Percentiles rank a stretch among this genome's conserved stretches.
Evolutionary conservation across 1,139 yeast genomes (phyloP).

Genomic region (Yamadazyma spencermartinsiae): DNA sequence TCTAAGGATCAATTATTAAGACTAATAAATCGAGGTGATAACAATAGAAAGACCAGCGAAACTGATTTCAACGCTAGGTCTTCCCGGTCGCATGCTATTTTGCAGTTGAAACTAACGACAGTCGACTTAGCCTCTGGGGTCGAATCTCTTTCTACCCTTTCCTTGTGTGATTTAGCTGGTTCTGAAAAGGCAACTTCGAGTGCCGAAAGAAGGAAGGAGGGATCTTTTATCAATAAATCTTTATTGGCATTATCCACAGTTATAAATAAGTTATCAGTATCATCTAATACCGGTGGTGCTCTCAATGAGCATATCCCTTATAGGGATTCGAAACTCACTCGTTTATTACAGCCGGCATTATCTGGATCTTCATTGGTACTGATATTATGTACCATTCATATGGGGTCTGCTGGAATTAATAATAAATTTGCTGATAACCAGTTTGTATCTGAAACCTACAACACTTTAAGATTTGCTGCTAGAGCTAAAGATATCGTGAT

Average conservation of each 20-base stretch:
- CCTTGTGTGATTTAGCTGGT: slow-evolving; percentile 94
- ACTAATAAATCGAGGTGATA: slow-evolving; percentile 69
- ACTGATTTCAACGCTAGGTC: slow-evolving; percentile 86
- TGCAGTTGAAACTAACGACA: slow-evolving; percentile 62
- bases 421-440: slow-evolving; percentile 29
- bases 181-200: slow-evolving; percentile 89
- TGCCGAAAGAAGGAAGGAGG: slow-evolving; percentile 84
- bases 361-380: slow-evolving; percentile 87
- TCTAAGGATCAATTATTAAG: slow-evolving; percentile 61
- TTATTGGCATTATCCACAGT: slow-evolving; percentile 87
- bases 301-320: slow-evolving; percentile 74
- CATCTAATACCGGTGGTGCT: slow-evolving; percentile 23
- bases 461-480: slow-evolving; percentile 89
- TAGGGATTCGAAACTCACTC: slow-evolving; percentile 86
- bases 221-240: slow-evolving; percentile 88
- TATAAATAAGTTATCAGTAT: slow-evolving; percentile 67
- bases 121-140: slow-evolving; percentile 40
- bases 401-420: slow-evolving; percentile 36
- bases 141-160: slow-evolving; percentile 62
- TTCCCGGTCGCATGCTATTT: slow-evolving; percentile 89
- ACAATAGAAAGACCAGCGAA: slow-evolving; percentile 75
- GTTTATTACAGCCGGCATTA: slow-evolving; percentile 86
- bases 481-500: slow-evolving; percentile 85
- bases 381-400: slow-evolving; percentile 81
- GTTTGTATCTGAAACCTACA: slow-evolving; percentile 73